Conservation (phyloP, 805 yeast species). For the Dipodascus albidus region DNA sequence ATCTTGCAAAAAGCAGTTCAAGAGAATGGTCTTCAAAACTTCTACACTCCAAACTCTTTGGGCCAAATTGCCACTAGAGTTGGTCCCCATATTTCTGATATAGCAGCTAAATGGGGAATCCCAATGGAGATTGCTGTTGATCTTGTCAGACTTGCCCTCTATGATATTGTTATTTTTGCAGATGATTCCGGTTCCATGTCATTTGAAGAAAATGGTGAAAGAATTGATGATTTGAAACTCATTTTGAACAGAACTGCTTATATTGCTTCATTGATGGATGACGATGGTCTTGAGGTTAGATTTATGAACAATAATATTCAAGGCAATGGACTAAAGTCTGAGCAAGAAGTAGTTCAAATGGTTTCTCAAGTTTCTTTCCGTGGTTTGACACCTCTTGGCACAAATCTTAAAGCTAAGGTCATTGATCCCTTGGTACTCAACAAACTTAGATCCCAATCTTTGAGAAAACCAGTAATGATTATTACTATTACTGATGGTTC, state of each 20-base stretch:
- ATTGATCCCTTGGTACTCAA: slow-evolving; percentile 20
- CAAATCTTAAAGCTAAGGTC: slow-evolving; percentile 17
- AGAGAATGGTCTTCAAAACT: slow-evolving; percentile 19
- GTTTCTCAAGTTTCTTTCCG: slow-evolving; percentile 17
- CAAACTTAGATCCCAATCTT: slow-evolving; percentile 14
- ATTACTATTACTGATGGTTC: slow-evolving; percentile 23
- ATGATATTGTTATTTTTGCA: slow-evolving; percentile 21
- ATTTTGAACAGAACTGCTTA: slow-evolving; percentile 19
- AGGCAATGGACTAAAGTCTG: slow-evolving; percentile 17
- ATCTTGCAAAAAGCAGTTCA: slow-evolving; percentile 16
- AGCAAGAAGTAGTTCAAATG: slow-evolving; percentile 16
- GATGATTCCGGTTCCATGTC: slow-evolving; percentile 27
- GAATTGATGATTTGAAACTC: slow-evolving; percentile 23
- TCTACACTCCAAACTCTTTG: slow-evolving; percentile 22
- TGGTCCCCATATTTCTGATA: slow-evolving; percentile 11
- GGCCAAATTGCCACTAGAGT: slow-evolving; percentile 19
- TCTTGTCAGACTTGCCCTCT: slow-evolving; percentile 20
- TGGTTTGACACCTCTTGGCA: slow-evolving; percentile 22
- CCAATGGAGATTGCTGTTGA: slow-evolving; percentile 23
- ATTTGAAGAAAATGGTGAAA: slow-evolving; percentile 23
- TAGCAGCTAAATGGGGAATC: slow-evolving; percentile 19
- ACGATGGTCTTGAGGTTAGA: slow-evolving; percentile 22
- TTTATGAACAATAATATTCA: slow-evolving; percentile 20
- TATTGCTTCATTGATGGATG: slow-evolving; percentile 22
- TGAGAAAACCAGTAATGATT: slow-evolving; percentile 21